Conservation (phyloP, 2,329 filamentous ascomycete species). For the Aspergillus sojae region DNA sequence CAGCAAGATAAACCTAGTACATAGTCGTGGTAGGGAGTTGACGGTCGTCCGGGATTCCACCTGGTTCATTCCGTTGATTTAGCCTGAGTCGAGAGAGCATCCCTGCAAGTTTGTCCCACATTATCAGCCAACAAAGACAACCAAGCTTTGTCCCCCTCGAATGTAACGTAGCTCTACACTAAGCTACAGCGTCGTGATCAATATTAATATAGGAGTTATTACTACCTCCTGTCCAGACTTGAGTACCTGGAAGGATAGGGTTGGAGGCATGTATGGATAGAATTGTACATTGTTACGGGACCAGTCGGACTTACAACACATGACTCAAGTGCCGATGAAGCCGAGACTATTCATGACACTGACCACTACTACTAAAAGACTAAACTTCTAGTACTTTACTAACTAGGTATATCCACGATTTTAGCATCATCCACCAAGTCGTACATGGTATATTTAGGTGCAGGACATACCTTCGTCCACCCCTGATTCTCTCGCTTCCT, state of each 20-base stretch:
- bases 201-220: background rate
- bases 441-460: background rate
- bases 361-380: background rate
- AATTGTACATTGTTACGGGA: background rate
- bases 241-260: background rate
- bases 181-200: background rate
- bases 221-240: background rate
- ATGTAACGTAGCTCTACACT: constrained; percentile 7
- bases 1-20: background rate
- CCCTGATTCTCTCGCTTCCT: background rate
- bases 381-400: background rate
- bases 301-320: background rate
- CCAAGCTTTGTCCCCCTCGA: constrained; percentile 10
- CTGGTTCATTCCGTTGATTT: background rate
- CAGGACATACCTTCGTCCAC: background rate
- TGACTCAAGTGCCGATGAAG: constrained; percentile 3
- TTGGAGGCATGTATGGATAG: background rate
- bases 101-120: constrained; percentile 8
- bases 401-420: background rate
- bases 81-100: background rate
- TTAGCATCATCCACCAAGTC: background rate
- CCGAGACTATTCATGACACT: background rate
- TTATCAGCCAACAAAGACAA: constrained; percentile 2
- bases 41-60: background rate
- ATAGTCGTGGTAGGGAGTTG: background rate